Percentiles rank a stretch among this genome's conserved stretches.
These are phyloP conservation scores for Microcyclosporella mali DNA, from an alignment of 2,329 filamentous ascomycete species.

Conservation along the genomic window DNA sequence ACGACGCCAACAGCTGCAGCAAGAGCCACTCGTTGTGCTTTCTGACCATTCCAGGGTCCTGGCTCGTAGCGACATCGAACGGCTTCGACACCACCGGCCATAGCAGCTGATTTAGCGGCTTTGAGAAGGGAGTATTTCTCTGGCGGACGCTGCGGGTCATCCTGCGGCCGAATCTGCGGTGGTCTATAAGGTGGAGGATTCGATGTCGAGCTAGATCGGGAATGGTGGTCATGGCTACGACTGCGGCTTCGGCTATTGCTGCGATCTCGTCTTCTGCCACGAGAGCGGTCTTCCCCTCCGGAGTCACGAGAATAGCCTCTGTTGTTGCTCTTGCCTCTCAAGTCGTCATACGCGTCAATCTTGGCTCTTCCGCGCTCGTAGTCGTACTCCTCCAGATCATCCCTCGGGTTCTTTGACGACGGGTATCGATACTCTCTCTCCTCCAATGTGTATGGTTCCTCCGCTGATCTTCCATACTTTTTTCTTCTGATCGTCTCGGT, in stretches of 20 bases:
- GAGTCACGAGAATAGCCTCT: not conserved
- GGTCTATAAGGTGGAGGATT: not conserved
- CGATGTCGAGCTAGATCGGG: not conserved
- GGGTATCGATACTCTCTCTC: not conserved
- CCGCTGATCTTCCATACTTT: not conserved
- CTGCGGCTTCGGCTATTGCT: not conserved
- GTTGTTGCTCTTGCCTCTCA: not conserved
- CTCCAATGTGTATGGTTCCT: not conserved
- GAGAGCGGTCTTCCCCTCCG: not conserved
- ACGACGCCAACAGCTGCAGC: slow-evolving; percentile 49
- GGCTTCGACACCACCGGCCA: slow-evolving; percentile 47
- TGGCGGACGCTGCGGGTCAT: slow-evolving; percentile 4
- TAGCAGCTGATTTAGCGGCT: slow-evolving; percentile 8
- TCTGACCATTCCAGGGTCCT: slow-evolving; percentile 81
- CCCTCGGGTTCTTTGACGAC: not conserved
- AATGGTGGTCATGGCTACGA: not conserved
- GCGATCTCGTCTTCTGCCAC: not conserved
- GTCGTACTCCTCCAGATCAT: not conserved
- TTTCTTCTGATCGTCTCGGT: not conserved
- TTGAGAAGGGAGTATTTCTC: slow-evolving; percentile 9
- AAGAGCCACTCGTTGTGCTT: slow-evolving; percentile 82
- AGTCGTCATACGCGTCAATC: not conserved
- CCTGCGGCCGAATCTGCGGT: slow-evolving; percentile 1
- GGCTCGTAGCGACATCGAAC: slow-evolving; percentile 84
- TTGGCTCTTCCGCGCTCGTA: not conserved